These are phyloP conservation scores for Aegilops sharonensis DNA, from an alignment of 176 grass and related monocot genomes.

Conservation along the genomic window DNA sequence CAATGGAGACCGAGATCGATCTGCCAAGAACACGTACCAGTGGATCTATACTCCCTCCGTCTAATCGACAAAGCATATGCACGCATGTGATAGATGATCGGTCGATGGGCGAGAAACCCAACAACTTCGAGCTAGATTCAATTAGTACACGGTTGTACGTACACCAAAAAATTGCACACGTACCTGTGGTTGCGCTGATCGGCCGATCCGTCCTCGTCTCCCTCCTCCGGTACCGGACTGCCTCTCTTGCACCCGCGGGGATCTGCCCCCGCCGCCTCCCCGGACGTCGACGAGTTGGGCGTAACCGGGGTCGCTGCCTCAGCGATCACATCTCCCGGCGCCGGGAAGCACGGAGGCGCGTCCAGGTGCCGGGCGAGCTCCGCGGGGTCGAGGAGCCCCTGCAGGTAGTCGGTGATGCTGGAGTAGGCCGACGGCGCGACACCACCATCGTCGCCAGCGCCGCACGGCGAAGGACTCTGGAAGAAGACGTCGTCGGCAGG, in stretches of 20 bases:
- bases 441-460: not conserved
- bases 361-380: not conserved
- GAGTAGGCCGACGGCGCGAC: not conserved
- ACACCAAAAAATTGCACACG: not conserved
- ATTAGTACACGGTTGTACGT: not conserved
- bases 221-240: not conserved
- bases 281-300: conserved; percentile 48
- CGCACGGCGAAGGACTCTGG: not conserved
- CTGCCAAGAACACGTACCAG: not conserved
- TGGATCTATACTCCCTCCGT: not conserved
- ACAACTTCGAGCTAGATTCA: not conserved
- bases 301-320: not conserved
- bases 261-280: conserved; percentile 10
- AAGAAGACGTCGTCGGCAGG: not conserved
- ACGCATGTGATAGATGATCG: not conserved
- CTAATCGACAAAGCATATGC: not conserved
- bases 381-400: conserved; percentile 5
- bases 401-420: not conserved
- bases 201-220: conserved; percentile 11
- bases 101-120: not conserved
- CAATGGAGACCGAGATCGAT: not conserved
- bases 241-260: conserved; percentile 16
- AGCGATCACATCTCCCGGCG: not conserved
- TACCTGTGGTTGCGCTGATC: conserved; percentile 28
- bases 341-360: not conserved